phyloP scores from a whole-genome alignment of 176 grass and related monocot species.

The barley (Hordeum vulgare) region MorexV3_pseudomolecules_assembly NC_058522.1:141063525-141064024 shows the following conservation, averaged over 20 bases:
- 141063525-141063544: constrained; percentile 95
- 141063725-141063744: too few species aligned
- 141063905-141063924: neutral
- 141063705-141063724: neutral
- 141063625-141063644: constrained; percentile 92
- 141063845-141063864: too few species aligned
- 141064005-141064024: neutral
- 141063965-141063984: neutral
- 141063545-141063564: constrained; percentile 86
- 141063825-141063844: too few species aligned
- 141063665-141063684: constrained; percentile 85
- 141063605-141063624: constrained; percentile 94
- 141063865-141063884: neutral
- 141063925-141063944: neutral
- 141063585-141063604: constrained; percentile 99
- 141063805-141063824: too few species aligned
- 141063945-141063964: neutral
- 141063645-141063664: constrained; percentile 94
- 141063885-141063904: neutral
- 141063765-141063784: neutral
- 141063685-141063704: constrained; percentile 46
- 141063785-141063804: neutral
- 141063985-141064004: neutral
- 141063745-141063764: neutral
- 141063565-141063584: constrained; percentile 98